Conservation (phyloP, 1,284 basidiomycete species). For the Rhodotorula sp. region DNA sequence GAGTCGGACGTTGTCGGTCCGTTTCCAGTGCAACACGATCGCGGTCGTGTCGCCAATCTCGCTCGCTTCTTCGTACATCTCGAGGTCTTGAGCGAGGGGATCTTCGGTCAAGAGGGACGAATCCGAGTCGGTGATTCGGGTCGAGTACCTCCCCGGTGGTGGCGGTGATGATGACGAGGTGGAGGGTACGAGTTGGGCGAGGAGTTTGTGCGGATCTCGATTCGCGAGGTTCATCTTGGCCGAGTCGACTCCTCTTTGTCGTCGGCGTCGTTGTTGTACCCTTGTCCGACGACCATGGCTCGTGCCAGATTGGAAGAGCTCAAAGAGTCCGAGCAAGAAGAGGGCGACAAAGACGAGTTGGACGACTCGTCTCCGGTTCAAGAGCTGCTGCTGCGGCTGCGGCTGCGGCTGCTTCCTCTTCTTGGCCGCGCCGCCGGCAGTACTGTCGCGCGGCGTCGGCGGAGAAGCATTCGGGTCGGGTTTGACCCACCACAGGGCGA, state of each 20-base stretch:
- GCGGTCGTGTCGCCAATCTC: slow-evolving; percentile 34
- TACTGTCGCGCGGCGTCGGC: background rate
- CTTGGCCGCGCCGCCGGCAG: background rate
- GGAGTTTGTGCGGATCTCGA: slow-evolving; percentile 15
- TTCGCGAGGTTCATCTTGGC: background rate
- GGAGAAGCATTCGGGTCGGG: background rate
- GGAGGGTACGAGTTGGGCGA: slow-evolving; percentile 2
- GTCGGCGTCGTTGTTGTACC: background rate
- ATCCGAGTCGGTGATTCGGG: slow-evolving; percentile 2
- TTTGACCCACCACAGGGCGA: slow-evolving; percentile 8
- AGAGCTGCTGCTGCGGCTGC: too few relatives aligned
- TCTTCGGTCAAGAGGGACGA: slow-evolving; percentile 5
- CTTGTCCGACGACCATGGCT: too few relatives aligned
- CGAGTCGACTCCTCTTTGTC: background rate
- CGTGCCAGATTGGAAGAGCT: slow-evolving; percentile 1
- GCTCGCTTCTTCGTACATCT: background rate
- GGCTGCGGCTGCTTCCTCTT: background rate
- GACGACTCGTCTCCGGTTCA: background rate
- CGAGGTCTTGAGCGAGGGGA: background rate
- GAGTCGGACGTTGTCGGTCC: slow-evolving; percentile 40
- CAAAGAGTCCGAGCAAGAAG: slow-evolving; percentile 19
- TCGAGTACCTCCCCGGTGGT: background rate
- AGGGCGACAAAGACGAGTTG: slow-evolving; percentile 9
- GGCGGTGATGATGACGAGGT: background rate
- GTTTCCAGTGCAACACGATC: slow-evolving; percentile 44